Percentiles rank a stretch among this genome's conserved stretches.
phyloP scores from a whole-genome alignment of 148 eudicot genomes.

The Euryodendron excelsum region DNA sequence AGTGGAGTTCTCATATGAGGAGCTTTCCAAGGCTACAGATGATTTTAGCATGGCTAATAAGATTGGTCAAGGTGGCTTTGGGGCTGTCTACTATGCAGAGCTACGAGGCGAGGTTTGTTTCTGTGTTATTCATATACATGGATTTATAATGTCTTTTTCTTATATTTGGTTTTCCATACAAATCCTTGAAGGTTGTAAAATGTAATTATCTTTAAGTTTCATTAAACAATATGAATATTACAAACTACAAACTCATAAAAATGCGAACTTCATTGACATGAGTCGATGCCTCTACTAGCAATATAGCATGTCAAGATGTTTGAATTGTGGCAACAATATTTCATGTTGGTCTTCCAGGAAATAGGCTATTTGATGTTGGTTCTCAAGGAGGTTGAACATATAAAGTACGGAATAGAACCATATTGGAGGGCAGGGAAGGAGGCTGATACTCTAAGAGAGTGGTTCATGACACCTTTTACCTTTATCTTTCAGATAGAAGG shows the following conservation, averaged over 20 bases:
- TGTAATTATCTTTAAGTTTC: background rate
- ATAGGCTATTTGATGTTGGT: background rate
- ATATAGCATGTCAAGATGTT: background rate
- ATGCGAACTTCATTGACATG: background rate
- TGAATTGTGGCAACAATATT: background rate
- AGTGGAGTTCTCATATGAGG: conserved; percentile 52
- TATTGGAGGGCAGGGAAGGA: background rate
- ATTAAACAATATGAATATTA: background rate
- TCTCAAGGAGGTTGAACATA: background rate
- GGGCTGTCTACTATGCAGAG: conserved; percentile 50
- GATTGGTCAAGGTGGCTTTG: conserved; percentile 74
- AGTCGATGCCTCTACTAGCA: background rate
- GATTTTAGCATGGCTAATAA: conserved; percentile 41
- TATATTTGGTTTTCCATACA: background rate
- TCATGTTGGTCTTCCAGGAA: background rate
- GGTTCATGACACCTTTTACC: background rate
- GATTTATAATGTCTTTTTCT: background rate
- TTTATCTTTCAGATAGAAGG: background rate
- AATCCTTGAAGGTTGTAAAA: background rate
- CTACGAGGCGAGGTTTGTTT: conserved; percentile 57
- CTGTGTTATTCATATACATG: background rate
- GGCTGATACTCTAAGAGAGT: background rate
- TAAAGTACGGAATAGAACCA: background rate
- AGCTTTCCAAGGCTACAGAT: conserved; percentile 50
- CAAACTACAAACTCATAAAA: background rate